Conservation (phyloP, 108 stramenopile genomes). For the Cyclostephanos invisitatus region DNA sequence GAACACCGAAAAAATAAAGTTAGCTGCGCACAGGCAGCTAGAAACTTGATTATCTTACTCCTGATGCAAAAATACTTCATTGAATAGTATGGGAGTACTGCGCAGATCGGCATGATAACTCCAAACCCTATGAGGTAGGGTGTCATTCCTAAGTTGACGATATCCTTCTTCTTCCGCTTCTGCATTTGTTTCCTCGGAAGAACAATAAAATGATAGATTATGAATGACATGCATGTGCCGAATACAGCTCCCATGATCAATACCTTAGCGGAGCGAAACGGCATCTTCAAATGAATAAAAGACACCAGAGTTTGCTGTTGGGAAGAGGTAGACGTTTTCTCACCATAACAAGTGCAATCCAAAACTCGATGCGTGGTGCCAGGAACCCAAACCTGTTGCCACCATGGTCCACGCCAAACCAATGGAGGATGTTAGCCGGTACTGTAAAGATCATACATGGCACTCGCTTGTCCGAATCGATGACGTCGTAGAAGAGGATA, state of each 20-base stretch:
- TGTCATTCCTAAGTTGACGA: neutral
- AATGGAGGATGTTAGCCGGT: neutral
- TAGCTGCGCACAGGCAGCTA: conserved; percentile 21
- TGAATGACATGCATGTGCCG: conserved; percentile 4
- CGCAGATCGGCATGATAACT: conserved; percentile 30
- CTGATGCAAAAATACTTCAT: conserved; percentile 15
- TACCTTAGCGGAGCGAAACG: neutral
- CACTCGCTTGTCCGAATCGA: conserved; percentile 25
- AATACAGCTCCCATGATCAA: conserved; percentile 15
- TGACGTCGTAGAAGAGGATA: conserved; percentile 25
- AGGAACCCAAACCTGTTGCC: conserved; percentile 18
- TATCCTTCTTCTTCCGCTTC: neutral
- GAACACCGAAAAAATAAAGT: conserved; percentile 38
- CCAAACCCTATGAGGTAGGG: conserved; percentile 28
- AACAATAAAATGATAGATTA: conserved; percentile 33
- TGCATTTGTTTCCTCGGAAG: conserved; percentile 22
- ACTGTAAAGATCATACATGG: conserved; percentile 20
- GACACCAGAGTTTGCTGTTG: neutral
- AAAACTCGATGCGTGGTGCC: conserved; percentile 15
- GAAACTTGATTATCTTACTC: conserved; percentile 39
- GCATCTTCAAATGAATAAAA: neutral
- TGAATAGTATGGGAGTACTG: conserved; percentile 18
- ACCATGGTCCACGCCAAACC: neutral
- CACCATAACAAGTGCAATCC: conserved; percentile 25
- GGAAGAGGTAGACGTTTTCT: neutral